A percentile compares a stretch with the other conserved stretches of the same genome.
phyloP scores from a whole-genome alignment of 108 stramenopile genomes.

The Cyclostephanos tholiformis region DNA sequence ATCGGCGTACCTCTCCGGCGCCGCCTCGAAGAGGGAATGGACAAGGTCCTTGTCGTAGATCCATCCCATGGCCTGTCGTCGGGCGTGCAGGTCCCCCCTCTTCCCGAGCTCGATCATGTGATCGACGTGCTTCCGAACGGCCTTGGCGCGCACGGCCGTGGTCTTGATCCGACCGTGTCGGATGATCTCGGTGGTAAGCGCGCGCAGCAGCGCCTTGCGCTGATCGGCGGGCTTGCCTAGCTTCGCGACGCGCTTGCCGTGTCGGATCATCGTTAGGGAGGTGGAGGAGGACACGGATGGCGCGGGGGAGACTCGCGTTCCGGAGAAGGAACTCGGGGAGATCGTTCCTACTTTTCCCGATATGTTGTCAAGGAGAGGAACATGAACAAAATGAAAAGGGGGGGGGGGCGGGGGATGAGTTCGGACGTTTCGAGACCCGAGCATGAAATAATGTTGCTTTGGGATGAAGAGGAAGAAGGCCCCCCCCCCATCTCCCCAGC shows the following conservation, averaged over 20 bases:
- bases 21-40: constrained; percentile 94
- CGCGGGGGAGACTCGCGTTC: constrained; percentile 28
- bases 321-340: constrained; percentile 46
- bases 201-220: constrained; percentile 95
- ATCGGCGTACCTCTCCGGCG: constrained; percentile 90
- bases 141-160: constrained; percentile 90
- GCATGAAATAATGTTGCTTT: too few species aligned
- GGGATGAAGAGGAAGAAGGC: too few species aligned
- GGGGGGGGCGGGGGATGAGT: too few species aligned
- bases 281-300: constrained; percentile 29
- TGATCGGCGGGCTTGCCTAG: constrained; percentile 95
- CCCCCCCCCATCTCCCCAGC: not conserved
- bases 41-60: constrained; percentile 97
- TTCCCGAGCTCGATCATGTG: constrained; percentile 96
- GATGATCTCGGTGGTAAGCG: constrained; percentile 95
- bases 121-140: constrained; percentile 95
- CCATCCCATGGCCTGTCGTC: constrained; percentile 93
- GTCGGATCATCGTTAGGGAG: constrained; percentile 71
- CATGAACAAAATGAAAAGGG: too few species aligned
- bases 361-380: too few species aligned
- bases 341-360: constrained; percentile 17
- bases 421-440: too few species aligned
- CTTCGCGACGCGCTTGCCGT: constrained; percentile 80
- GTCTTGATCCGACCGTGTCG: constrained; percentile 98
- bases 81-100: constrained; percentile 91